Percentiles rank a stretch among this genome's conserved stretches.
These are phyloP conservation scores for Didymella arachidicola DNA, from an alignment of 2,329 filamentous ascomycete species.

Conservation along the genomic window DNA sequence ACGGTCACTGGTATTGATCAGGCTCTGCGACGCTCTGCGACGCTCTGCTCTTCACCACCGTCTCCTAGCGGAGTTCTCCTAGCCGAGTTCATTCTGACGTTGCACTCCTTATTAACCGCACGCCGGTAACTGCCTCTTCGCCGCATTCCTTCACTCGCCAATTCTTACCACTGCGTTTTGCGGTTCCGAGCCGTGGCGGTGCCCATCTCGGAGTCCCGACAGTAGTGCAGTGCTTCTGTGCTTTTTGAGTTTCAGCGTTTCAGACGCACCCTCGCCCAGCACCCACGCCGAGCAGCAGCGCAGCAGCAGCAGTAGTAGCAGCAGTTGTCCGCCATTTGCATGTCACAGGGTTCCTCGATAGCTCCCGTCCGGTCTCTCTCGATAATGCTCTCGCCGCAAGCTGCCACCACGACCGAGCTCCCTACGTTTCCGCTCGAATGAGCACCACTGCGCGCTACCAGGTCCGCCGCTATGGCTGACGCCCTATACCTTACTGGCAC, in stretches of 20 bases:
- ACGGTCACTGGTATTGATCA: background rate
- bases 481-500: conserved; percentile 31
- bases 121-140: background rate
- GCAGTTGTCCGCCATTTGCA: background rate
- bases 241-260: conserved; percentile 20
- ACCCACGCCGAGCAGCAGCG: too few relatives aligned
- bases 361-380: conserved; percentile 16
- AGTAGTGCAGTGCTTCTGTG: conserved; percentile 9
- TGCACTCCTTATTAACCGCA: conserved; percentile 12
- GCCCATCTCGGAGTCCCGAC: conserved; percentile 1
- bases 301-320: background rate
- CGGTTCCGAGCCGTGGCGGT: conserved; percentile 8
- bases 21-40: conserved; percentile 25
- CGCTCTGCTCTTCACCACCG: conserved; percentile 27
- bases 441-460: conserved; percentile 27
- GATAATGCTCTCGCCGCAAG: conserved; percentile 34
- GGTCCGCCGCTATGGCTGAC: conserved; percentile 40
- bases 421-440: conserved; percentile 41
- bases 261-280: conserved; percentile 14
- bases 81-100: conserved; percentile 1
- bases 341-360: background rate
- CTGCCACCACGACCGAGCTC: conserved; percentile 27
- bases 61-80: conserved; percentile 17
- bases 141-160: conserved; percentile 11
- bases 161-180: background rate